A percentile compares a stretch with the other conserved stretches of the same genome.
Conservation (phyloP, 352 stramenopile species). For the Pythium phragmiticola region DNA sequence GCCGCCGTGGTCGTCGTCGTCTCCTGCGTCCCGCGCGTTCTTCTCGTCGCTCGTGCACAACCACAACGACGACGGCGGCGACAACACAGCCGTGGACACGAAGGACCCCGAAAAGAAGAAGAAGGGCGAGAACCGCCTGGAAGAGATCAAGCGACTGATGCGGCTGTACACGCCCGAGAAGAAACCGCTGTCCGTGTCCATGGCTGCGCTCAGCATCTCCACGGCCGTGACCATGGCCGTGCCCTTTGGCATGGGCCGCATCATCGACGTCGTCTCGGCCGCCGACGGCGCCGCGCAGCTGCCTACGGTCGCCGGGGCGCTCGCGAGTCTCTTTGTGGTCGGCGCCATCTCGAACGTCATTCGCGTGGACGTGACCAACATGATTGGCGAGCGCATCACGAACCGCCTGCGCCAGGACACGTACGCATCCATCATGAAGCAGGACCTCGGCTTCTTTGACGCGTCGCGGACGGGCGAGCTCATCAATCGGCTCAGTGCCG, state of each 20-base stretch:
- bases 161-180: conserved; percentile 71
- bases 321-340: conserved; percentile 67
- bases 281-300: conserved; percentile 42
- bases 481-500: conserved; percentile 88
- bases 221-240: conserved; percentile 77
- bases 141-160: conserved; percentile 27
- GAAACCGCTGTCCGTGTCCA: conserved; percentile 57
- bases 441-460: conserved; percentile 93
- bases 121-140: conserved; percentile 16
- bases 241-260: conserved; percentile 78
- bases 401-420: conserved; percentile 75
- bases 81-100: background rate
- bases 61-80: conserved; percentile 15
- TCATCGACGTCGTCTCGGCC: conserved; percentile 74
- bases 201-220: conserved; percentile 60
- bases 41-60: conserved; percentile 30
- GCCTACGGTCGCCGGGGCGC: conserved; percentile 46
- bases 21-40: conserved; percentile 12
- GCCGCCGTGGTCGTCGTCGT: background rate
- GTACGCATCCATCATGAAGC: conserved; percentile 75
- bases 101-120: conserved; percentile 14
- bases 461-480: conserved; percentile 87
- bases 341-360: conserved; percentile 73
- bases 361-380: conserved; percentile 76
- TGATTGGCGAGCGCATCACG: conserved; percentile 86